Evolutionary conservation across 441 rosid genomes (phyloP).

Genomic region (Eruca vesicaria): DNA sequence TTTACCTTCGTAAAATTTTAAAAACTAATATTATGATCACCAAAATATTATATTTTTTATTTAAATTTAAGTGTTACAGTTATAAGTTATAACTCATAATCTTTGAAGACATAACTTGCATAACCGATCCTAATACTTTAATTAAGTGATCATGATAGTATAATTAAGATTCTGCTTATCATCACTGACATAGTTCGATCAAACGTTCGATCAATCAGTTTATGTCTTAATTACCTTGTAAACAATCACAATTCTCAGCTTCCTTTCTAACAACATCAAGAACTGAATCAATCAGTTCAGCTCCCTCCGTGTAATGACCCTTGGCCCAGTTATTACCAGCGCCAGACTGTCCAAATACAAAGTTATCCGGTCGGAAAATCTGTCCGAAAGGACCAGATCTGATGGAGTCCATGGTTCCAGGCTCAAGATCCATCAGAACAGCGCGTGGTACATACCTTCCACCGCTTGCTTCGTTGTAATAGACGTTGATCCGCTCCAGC

Average conservation of each 20-base stretch:
- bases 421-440: conserved; percentile 67
- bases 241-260: conserved; percentile 30
- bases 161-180: too few species aligned
- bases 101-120: not conserved
- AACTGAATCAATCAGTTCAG: conserved; percentile 27
- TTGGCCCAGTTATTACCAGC: conserved; percentile 74
- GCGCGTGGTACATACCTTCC: conserved; percentile 64
- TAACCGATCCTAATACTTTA: too few species aligned
- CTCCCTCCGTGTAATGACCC: conserved; percentile 31
- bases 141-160: not conserved
- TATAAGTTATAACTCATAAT: not conserved
- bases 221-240: conserved; percentile 37
- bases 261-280: conserved; percentile 31
- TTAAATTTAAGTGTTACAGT: not conserved
- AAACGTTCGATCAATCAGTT: not conserved
- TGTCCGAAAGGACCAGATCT: conserved; percentile 56
- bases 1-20: not conserved
- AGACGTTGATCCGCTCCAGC: conserved; percentile 56
- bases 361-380: conserved; percentile 65
- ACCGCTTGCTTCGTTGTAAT: conserved; percentile 59
- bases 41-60: not conserved
- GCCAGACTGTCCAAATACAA: conserved; percentile 62
- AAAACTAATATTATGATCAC: not conserved
- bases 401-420: conserved; percentile 63
- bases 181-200: not conserved